Percentiles rank a stretch among this genome's conserved stretches.
Evolutionary conservation across 163 green algal genomes (phyloP).

Genomic region (Scenedesmus sp.): DNA sequence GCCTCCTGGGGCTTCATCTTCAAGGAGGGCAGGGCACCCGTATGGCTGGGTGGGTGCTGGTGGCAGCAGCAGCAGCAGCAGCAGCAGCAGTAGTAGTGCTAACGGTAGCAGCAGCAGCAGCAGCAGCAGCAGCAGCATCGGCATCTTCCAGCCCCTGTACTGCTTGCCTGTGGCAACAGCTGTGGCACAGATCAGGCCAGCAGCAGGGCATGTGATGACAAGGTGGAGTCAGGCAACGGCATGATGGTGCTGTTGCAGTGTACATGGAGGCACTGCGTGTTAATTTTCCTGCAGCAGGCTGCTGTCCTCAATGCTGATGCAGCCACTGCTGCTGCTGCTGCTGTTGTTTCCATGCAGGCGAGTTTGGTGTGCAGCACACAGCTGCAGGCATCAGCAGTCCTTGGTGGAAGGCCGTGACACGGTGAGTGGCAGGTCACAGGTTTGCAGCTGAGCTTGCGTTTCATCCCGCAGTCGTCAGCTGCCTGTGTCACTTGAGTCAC

Average conservation of each 20-base stretch:
- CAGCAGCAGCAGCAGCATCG: background rate
- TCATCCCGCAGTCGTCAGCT: too few species aligned
- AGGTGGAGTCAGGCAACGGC: too few species aligned
- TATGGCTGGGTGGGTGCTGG: slow-evolving; percentile 42
- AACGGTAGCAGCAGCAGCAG: background rate
- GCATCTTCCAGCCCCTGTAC: background rate
- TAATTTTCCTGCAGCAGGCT: background rate
- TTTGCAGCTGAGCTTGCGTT: too few species aligned
- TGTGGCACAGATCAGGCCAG: too few species aligned
- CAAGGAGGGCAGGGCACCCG: background rate
- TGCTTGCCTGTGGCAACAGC: too few species aligned
- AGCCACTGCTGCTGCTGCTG: background rate
- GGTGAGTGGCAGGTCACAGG: slow-evolving; percentile 23
- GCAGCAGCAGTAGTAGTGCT: background rate
- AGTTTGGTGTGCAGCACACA: slow-evolving; percentile 44
- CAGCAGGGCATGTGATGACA: background rate
- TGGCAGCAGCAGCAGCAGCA: background rate
- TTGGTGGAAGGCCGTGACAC: slow-evolving; percentile 41
- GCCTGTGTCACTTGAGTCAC: too few species aligned
- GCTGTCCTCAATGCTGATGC: too few species aligned
- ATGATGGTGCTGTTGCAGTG: too few species aligned
- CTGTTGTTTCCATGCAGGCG: slow-evolving; percentile 1
- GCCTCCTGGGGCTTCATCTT: slow-evolving; percentile 36
- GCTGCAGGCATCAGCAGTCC: background rate
- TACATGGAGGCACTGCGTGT: background rate